Evolutionary conservation across 345 rosid species (phyloP).

Genomic region (Acer negundo): DNA sequence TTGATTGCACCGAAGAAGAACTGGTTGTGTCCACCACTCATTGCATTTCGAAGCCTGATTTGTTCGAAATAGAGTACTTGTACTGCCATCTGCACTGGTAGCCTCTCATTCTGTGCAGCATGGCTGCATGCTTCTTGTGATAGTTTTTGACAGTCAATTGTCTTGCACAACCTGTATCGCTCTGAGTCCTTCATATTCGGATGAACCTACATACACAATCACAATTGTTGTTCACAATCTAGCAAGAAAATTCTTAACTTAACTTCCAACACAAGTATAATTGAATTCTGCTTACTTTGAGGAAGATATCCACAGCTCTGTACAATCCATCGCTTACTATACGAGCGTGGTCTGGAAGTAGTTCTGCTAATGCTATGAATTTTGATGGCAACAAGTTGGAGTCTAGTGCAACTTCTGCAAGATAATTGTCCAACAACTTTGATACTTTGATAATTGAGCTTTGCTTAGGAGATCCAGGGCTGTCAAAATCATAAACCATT

Average conservation of each 20-base stretch:
- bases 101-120: constrained; percentile 92
- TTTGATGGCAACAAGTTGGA: constrained; percentile 68
- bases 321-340: constrained; percentile 86
- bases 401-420: constrained; percentile 93
- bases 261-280: too few species aligned
- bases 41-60: constrained; percentile 89
- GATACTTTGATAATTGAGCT: constrained; percentile 95
- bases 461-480: constrained; percentile 93
- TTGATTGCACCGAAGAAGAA: constrained; percentile 63
- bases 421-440: constrained; percentile 78
- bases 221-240: background rate
- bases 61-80: constrained; percentile 94
- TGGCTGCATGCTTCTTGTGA: constrained; percentile 99
- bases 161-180: constrained; percentile 85
- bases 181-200: constrained; percentile 88
- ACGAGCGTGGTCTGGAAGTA: constrained; percentile 95
- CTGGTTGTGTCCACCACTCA: constrained; percentile 84
- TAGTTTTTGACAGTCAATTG: constrained; percentile 90
- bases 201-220: constrained; percentile 62
- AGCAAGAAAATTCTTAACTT: background rate
- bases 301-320: constrained; percentile 90
- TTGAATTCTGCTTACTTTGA: constrained; percentile 51
- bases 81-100: constrained; percentile 96
- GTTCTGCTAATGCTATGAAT: constrained; percentile 80
- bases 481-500: constrained; percentile 86